These are phyloP conservation scores for Lepraria neglecta DNA, from an alignment of 495 filamentous ascomycete species.

Conservation along the genomic window DNA sequence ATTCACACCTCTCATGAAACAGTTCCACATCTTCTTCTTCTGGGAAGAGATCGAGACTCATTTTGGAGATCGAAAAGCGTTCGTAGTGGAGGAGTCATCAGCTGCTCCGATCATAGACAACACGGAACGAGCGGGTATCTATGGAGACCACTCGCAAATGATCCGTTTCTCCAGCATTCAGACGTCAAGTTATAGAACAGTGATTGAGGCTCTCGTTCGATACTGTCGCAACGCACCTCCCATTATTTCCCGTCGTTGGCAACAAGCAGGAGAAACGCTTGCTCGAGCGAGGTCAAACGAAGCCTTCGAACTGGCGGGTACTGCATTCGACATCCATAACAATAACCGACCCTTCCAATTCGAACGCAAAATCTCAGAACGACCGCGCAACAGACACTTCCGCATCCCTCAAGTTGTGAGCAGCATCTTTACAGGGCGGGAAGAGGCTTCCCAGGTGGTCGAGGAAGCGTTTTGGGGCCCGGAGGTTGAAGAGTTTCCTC, in stretches of 20 bases:
- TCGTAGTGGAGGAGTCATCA: constrained; percentile 34
- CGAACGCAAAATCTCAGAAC: constrained; percentile 11
- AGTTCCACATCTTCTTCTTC: constrained; percentile 36
- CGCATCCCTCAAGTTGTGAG: constrained; percentile 32
- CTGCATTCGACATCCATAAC: constrained; percentile 22
- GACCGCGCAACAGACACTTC: constrained; percentile 29
- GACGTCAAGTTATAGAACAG: constrained; percentile 25
- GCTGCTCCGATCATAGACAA: constrained; percentile 36
- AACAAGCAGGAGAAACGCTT: constrained; percentile 15
- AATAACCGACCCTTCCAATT: constrained; percentile 15
- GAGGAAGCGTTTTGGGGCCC: constrained; percentile 4
- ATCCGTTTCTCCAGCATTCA: constrained; percentile 21
- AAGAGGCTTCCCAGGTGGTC: constrained; percentile 12
- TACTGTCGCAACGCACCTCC: constrained; percentile 23
- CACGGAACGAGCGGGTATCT: constrained; percentile 32
- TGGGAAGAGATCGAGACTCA: constrained; percentile 33
- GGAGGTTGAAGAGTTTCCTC: neutral
- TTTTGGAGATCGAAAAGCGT: constrained; percentile 25
- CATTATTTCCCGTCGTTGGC: constrained; percentile 20
- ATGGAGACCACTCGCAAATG: constrained; percentile 29
- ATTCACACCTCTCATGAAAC: constrained; percentile 36
- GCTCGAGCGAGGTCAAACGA: constrained; percentile 17
- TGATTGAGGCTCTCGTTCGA: constrained; percentile 23
- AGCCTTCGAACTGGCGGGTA: constrained; percentile 14
- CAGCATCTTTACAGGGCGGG: constrained; percentile 33